phyloP scores from a whole-genome alignment of 257 asterid species.

The Forsythia suspensa region DNA sequence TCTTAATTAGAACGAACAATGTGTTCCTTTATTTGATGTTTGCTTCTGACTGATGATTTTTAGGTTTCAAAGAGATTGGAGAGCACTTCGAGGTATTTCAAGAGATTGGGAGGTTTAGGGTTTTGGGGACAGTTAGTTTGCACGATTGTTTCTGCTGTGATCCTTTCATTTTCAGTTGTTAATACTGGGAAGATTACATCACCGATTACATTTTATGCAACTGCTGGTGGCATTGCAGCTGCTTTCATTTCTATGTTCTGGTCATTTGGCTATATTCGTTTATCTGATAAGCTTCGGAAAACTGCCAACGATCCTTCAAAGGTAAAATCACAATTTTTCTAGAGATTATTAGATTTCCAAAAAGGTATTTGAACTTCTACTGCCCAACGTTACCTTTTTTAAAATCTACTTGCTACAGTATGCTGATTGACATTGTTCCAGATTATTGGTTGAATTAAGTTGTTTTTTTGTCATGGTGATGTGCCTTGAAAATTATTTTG shows the following conservation, averaged over 20 bases:
- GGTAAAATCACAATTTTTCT: conserved; percentile 40
- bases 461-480: not conserved
- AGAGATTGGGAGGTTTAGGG: conserved; percentile 91
- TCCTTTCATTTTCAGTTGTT: conserved; percentile 79
- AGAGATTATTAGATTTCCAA: conserved; percentile 2
- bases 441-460: conserved; percentile 9
- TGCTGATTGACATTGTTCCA: not conserved
- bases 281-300: conserved; percentile 75
- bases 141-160: conserved; percentile 80
- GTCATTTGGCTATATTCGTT: conserved; percentile 90
- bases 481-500: not conserved
- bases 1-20: not conserved
- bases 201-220: conserved; percentile 82
- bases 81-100: conserved; percentile 80
- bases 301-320: conserved; percentile 92
- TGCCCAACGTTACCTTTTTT: not conserved
- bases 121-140: conserved; percentile 94
- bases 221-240: conserved; percentile 91
- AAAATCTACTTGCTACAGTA: not conserved
- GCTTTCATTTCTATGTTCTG: conserved; percentile 90
- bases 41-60: not conserved
- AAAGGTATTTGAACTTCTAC: not conserved
- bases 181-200: conserved; percentile 84
- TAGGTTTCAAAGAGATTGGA: conserved; percentile 92
- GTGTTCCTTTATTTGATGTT: not conserved